These are phyloP conservation scores for Puccinellia tenuiflora DNA, from an alignment of 176 grass and related monocot species.

Conservation along the genomic window DNA sequence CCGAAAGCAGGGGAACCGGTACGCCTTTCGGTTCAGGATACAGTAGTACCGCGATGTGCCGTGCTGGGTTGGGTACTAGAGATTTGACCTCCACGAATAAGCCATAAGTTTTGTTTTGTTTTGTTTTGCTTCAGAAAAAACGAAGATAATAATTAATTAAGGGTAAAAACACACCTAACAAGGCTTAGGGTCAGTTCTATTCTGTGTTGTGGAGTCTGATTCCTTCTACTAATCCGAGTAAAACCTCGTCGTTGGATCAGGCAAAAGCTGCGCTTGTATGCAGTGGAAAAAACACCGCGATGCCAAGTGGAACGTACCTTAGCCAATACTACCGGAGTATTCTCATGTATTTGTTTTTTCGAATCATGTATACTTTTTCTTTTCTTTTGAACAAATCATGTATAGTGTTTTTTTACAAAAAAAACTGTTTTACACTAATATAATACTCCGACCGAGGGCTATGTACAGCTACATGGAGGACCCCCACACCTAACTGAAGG, in stretches of 20 bases:
- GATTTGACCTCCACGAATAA: slow-evolving; percentile 15
- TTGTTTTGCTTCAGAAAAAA: not conserved
- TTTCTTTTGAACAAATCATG: too few relatives aligned
- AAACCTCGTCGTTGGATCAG: not conserved
- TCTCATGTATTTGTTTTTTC: too few relatives aligned
- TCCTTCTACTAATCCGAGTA: not conserved
- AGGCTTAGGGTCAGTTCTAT: not conserved
- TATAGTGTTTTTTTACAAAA: too few relatives aligned
- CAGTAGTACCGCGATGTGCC: slow-evolving; percentile 2
- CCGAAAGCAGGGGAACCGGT: slow-evolving; percentile 3
- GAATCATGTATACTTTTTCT: too few relatives aligned
- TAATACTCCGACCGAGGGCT: too few relatives aligned
- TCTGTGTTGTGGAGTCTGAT: not conserved
- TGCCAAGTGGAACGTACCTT: not conserved
- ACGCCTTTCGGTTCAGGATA: slow-evolving; percentile 34
- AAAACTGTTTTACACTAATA: too few relatives aligned
- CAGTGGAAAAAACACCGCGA: not conserved
- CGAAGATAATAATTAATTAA: not conserved
- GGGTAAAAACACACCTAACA: not conserved
- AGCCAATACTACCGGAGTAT: not conserved
- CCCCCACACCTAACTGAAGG: not conserved
- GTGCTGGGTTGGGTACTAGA: slow-evolving; percentile 6
- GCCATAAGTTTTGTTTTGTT: not conserved
- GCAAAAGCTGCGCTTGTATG: not conserved
- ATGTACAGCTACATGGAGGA: not conserved